These are phyloP conservation scores for Chlorophyllum brunneum DNA, from an alignment of 768 basidiomycete species.

Conservation along the genomic window DNA sequence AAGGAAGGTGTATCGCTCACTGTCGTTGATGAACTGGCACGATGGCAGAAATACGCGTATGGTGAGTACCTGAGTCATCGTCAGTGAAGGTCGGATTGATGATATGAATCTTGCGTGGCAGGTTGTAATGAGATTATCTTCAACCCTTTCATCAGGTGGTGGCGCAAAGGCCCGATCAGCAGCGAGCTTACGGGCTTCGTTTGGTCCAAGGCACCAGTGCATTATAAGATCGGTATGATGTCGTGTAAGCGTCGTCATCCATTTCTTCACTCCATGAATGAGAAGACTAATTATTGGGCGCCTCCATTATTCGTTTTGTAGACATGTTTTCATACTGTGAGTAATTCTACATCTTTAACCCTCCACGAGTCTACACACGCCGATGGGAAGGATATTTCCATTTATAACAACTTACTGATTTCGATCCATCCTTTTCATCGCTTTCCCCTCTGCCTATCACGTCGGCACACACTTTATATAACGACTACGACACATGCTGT, in stretches of 20 bases:
- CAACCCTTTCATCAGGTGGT: conserved; percentile 79
- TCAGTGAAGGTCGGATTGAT: conserved; percentile 3
- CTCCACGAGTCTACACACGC: no score
- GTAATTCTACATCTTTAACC: conserved; percentile 16
- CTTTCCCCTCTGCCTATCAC: no score
- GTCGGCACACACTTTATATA: no score
- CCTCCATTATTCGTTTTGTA: conserved; percentile 15
- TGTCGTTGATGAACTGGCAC: conserved; percentile 81
- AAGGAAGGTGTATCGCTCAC: conserved; percentile 89
- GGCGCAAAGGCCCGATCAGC: conserved; percentile 74
- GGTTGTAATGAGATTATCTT: conserved; percentile 79
- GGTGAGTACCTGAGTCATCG: conserved; percentile 25
- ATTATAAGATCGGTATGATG: conserved; percentile 83
- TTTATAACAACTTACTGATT: conserved; percentile 1
- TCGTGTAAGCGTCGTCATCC: conserved; percentile 39
- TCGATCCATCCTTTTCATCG: no score
- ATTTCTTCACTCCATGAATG: not conserved
- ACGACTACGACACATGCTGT: no score
- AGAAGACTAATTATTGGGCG: not conserved
- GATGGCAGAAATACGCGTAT: conserved; percentile 82
- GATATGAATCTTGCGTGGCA: conserved; percentile 18
- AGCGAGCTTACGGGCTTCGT: conserved; percentile 68
- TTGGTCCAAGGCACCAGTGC: conserved; percentile 72
- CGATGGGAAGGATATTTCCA: no score
- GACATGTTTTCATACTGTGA: conserved; percentile 48